Percentiles rank a stretch among this genome's conserved stretches.
Conservation (phyloP, 768 basidiomycete genomes). For the Mycena epipterygia region DNA sequence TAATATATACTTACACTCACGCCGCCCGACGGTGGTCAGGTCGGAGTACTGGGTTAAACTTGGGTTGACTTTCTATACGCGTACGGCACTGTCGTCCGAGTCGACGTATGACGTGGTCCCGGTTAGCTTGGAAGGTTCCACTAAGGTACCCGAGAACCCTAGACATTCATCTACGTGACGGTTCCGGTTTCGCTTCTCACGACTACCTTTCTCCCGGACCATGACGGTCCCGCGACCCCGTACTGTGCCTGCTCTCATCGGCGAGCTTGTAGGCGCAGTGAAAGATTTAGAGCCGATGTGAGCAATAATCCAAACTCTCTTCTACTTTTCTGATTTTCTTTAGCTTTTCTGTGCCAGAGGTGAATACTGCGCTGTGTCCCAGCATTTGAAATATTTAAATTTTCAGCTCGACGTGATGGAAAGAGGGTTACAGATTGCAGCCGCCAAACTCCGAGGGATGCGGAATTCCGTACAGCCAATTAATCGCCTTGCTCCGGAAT, state of each 20-base stretch:
- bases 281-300: conserved; percentile 2
- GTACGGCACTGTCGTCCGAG: no score
- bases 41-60: no score
- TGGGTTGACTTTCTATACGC: no score
- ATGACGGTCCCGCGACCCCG: background rate
- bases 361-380: background rate
- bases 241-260: conserved; percentile 9
- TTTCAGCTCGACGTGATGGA: conserved; percentile 20
- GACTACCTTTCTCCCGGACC: background rate
- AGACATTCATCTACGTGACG: no score
- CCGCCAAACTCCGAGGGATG: conserved; percentile 14
- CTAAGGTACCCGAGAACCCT: no score
- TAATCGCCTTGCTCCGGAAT: conserved; percentile 33
- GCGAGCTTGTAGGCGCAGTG: conserved; percentile 4
- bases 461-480: conserved; percentile 27
- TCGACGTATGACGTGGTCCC: no score
- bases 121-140: no score
- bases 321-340: background rate
- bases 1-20: no score
- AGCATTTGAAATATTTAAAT: background rate
- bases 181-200: background rate
- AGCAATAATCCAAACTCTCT: background rate
- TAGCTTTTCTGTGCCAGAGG: conserved; percentile 17
- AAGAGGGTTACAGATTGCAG: conserved; percentile 2
- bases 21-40: no score